Conservation (phyloP, 306 rosid species). For the Rosa multiflora region DNA sequence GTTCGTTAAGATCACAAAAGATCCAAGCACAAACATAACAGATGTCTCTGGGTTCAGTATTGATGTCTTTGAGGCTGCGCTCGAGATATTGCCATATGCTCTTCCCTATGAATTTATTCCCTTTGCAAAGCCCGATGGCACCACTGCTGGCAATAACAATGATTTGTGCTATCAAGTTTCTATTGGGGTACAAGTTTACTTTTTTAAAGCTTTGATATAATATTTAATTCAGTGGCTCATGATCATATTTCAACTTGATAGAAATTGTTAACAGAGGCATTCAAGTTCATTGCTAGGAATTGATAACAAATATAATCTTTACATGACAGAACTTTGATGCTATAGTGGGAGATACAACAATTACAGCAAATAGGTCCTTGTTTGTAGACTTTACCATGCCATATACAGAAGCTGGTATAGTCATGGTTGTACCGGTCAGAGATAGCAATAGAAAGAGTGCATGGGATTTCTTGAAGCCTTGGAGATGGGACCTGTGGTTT, state of each 20-base stretch:
- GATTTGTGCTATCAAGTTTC: conserved; percentile 35
- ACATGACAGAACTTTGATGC: conserved; percentile 43
- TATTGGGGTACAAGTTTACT: conserved; percentile 35
- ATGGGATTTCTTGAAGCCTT: conserved; percentile 67
- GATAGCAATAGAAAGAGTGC: conserved; percentile 38
- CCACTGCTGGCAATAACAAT: conserved; percentile 21
- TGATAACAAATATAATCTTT: background rate
- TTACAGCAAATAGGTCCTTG: conserved; percentile 42
- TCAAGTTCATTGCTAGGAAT: background rate
- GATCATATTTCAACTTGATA: background rate
- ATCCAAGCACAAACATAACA: conserved; percentile 20
- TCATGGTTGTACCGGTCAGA: conserved; percentile 54
- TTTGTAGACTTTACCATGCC: conserved; percentile 66
- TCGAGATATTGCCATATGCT: conserved; percentile 31
- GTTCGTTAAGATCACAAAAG: conserved; percentile 29
- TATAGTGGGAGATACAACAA: conserved; percentile 40
- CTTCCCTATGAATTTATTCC: conserved; percentile 29
- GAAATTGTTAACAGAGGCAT: background rate
- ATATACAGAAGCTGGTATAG: conserved; percentile 56
- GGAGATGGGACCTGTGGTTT: conserved; percentile 59
- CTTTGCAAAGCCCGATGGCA: conserved; percentile 5
- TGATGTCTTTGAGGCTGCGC: conserved; percentile 47
- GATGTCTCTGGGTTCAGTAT: conserved; percentile 48
- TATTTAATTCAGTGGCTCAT: background rate
- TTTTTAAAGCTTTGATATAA: background rate